These are phyloP conservation scores for Phytopythium chamaehyphon DNA, from an alignment of 352 stramenopile species.

Conservation along the genomic window DNA sequence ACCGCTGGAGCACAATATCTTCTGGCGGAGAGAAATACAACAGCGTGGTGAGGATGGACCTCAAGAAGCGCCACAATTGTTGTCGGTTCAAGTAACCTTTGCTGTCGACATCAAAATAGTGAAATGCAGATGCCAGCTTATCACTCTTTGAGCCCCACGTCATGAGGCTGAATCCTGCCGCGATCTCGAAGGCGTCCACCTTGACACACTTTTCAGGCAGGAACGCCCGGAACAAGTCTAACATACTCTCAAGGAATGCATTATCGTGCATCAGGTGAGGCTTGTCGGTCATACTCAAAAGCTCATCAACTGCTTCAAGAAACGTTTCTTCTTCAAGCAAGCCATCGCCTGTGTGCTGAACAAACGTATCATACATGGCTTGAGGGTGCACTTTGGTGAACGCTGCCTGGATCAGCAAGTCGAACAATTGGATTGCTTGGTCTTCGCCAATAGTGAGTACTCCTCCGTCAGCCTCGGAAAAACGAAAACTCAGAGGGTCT, in stretches of 20 bases:
- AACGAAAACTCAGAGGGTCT: constrained; percentile 50
- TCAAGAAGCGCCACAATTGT: constrained; percentile 82
- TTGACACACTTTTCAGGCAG: constrained; percentile 54
- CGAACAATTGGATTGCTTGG: constrained; percentile 57
- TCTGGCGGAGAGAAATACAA: constrained; percentile 66
- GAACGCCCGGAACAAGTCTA: constrained; percentile 72
- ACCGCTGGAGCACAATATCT: constrained; percentile 45
- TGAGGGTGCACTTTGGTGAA: constrained; percentile 72
- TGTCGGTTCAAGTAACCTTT: constrained; percentile 75
- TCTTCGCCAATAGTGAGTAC: constrained; percentile 50
- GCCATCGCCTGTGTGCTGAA: constrained; percentile 80
- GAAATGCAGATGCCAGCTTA: constrained; percentile 77
- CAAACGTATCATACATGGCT: constrained; percentile 83
- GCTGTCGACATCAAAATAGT: constrained; percentile 83
- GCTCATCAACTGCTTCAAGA: constrained; percentile 70
- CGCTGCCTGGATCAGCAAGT: constrained; percentile 55
- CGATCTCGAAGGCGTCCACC: constrained; percentile 82
- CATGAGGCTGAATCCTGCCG: constrained; percentile 78
- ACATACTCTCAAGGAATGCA: constrained; percentile 72
- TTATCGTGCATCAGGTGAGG: constrained; percentile 72
- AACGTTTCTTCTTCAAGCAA: constrained; percentile 83
- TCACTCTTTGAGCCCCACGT: constrained; percentile 83
- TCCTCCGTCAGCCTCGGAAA: constrained; percentile 63
- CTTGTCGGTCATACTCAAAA: constrained; percentile 73
- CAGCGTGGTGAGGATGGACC: constrained; percentile 71